Evolutionary conservation across 495 filamentous ascomycete species (phyloP).

Genomic region (Neurospora sp.): DNA sequence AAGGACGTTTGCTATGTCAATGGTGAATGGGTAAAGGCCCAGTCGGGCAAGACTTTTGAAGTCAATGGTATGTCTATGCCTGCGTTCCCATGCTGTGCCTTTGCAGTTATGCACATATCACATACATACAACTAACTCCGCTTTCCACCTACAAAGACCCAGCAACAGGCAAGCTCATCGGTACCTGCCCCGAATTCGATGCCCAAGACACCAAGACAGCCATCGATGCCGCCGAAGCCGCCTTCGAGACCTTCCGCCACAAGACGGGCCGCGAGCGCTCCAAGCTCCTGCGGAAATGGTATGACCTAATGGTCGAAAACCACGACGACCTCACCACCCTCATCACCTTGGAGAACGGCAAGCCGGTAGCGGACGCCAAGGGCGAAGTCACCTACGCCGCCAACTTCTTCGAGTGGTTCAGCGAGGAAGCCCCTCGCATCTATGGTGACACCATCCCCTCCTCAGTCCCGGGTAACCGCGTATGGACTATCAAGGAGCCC

Average conservation of each 20-base stretch:
- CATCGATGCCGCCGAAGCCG: conserved; percentile 63
- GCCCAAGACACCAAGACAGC: conserved; percentile 64
- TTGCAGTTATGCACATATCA: neutral
- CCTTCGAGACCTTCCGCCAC: conserved; percentile 66
- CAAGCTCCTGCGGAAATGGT: conserved; percentile 80
- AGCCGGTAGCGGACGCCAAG: conserved; percentile 60
- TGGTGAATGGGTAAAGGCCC: conserved; percentile 69
- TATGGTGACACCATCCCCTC: conserved; percentile 73
- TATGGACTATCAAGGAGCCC: conserved; percentile 73
- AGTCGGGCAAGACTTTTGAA: conserved; percentile 71
- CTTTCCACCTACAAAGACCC: conserved; percentile 47
- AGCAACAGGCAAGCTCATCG: conserved; percentile 67
- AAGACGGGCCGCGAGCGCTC: conserved; percentile 72
- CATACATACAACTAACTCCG: neutral
- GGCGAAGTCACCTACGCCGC: conserved; percentile 67
- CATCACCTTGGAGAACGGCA: conserved; percentile 81
- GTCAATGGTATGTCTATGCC: conserved; percentile 47
- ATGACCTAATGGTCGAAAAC: conserved; percentile 80
- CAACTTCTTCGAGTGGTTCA: conserved; percentile 76
- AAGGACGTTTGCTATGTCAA: conserved; percentile 72
- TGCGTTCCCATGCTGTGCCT: neutral
- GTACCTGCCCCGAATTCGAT: conserved; percentile 73
- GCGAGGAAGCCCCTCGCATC: conserved; percentile 60
- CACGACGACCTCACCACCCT: conserved; percentile 78
- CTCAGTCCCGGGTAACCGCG: conserved; percentile 57